Evolutionary conservation across 139 green algal species (phyloP), one percentile per base, ranked within the genome.

Genomic region (Micromonas commoda): DNA sequence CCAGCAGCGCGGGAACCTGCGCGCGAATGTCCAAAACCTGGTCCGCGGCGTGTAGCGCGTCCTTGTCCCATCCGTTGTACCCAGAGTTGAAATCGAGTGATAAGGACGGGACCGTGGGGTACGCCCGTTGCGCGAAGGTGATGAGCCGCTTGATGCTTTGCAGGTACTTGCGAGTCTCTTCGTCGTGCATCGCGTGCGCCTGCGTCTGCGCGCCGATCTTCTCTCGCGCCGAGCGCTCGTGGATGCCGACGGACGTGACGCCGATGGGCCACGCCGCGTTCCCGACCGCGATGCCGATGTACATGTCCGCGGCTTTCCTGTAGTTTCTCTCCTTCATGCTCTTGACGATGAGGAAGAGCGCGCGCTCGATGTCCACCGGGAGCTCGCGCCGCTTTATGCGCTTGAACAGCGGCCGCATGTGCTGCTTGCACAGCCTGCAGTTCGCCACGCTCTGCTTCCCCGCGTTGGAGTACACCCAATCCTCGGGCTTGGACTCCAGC

Each of bases 101-200:
- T 2, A 75, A 34, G 21, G 68, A 75, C 37, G 68, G 68, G 37
- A 29, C 53, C 21, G 68, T 75, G 1, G 68, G 68, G 6, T 75
- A 75, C 24, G 68, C 34, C 34, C 68, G 68, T 31, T 75, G 68
- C n/a, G 37, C 38, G 68, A 64, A 91, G 26, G 90, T 94, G 68
- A 96, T 91, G 26, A 97, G 78, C 16, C 93, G 86, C 83, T 97
- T 97, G 16, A 97, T 79, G n/a, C 82, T 89, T 83, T 94, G 84
- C 73, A 96, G 85, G 53, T 91, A 96, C 86, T 99, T 99, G 69
- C 95, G 88, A 1, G 95, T 75, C 38, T 75, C 68, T 61, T 99
- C 95, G 64, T 99, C 95, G 82, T 98, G 97, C 95, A 99, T 99
- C 82, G 98, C 94, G 88, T 99, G 95, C 24, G 95, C 95, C 72